Percentiles rank a stretch among this genome's conserved stretches.
phyloP scores from a whole-genome alignment of 805 yeast genomes.

The Candida silvicultrix region DNA sequence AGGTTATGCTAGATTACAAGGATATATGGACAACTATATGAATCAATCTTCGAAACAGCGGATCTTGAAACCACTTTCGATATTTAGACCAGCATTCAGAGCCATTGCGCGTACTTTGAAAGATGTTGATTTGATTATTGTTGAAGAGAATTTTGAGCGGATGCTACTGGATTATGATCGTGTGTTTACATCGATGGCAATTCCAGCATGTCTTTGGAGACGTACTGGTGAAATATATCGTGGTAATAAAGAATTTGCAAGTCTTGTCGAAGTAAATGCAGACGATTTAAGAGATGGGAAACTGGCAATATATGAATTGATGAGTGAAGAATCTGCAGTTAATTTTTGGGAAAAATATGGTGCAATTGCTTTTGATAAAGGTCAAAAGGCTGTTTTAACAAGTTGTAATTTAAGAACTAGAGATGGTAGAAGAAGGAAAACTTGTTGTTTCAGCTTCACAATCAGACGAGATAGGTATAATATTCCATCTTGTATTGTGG shows the following conservation, averaged over 20 bases:
- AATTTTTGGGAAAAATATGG: conserved; percentile 98
- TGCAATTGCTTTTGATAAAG: conserved; percentile 91
- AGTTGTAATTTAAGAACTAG: conserved; percentile 82
- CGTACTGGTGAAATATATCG: conserved; percentile 94
- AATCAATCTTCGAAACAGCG: conserved; percentile 75
- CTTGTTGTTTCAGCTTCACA: conserved; percentile 93
- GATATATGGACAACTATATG: conserved; percentile 92
- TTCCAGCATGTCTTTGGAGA: conserved; percentile 96
- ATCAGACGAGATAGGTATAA: conserved; percentile 88
- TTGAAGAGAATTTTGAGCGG: conserved; percentile 90
- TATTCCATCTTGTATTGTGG: conserved; percentile 93
- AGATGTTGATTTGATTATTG: conserved; percentile 85
- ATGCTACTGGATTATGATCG: conserved; percentile 91
- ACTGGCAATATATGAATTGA: conserved; percentile 83
- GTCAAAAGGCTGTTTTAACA: conserved; percentile 90
- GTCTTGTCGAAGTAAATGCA: conserved; percentile 80
- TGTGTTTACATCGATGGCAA: conserved; percentile 95
- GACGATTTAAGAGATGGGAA: conserved; percentile 92
- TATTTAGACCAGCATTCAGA: conserved; percentile 87
- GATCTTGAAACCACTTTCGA: conserved; percentile 76
- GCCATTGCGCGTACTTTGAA: conserved; percentile 87
- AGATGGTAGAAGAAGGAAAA: conserved; percentile 72
- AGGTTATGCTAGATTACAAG: conserved; percentile 85
- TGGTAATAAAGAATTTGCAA: conserved; percentile 95
- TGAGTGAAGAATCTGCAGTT: conserved; percentile 95